Percentiles rank a stretch among this genome's conserved stretches.
These are phyloP conservation scores for Amanita pseudoporphyria DNA, from an alignment of 768 basidiomycete genomes.

Conservation along the genomic window DNA sequence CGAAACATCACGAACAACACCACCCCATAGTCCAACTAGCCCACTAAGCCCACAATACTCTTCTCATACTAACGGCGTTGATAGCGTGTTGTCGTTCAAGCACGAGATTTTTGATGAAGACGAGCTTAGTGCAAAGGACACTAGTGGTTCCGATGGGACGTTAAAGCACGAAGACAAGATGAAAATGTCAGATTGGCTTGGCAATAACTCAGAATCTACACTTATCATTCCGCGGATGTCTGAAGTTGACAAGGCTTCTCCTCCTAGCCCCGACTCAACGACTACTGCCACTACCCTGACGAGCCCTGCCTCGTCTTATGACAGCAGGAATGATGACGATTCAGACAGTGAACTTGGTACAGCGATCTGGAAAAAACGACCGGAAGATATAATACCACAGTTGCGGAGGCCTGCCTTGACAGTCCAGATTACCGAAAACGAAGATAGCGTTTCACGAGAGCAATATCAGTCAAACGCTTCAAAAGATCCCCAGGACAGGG, in stretches of 20 bases:
- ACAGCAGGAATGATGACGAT: conserved; percentile 29
- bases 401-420: conserved; percentile 31
- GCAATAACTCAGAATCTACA: conserved; percentile 9
- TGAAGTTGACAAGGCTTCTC: conserved; percentile 4
- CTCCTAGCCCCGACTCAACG: conserved; percentile 1
- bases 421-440: conserved; percentile 26
- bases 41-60: conserved; percentile 33
- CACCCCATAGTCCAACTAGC: conserved; percentile 57
- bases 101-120: conserved; percentile 5
- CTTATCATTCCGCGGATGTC: conserved; percentile 1
- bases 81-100: conserved; percentile 1
- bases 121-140: conserved; percentile 5
- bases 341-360: conserved; percentile 36
- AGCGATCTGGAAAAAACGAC: conserved; percentile 7
- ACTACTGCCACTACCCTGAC: conserved; percentile 8
- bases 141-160: conserved; percentile 14
- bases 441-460: neutral
- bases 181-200: conserved; percentile 14
- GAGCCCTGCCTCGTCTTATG: conserved; percentile 9
- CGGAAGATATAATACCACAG: neutral
- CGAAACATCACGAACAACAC: conserved; percentile 35
- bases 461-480: conserved; percentile 8
- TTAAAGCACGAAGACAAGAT: conserved; percentile 16
- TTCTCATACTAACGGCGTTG: conserved; percentile 8
- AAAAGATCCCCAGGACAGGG: conserved; percentile 20